A percentile compares a stretch with the other conserved stretches of the same genome.
phyloP scores from a whole-genome alignment of 257 asterid genomes.

The Voacanga thouarsii region DNA sequence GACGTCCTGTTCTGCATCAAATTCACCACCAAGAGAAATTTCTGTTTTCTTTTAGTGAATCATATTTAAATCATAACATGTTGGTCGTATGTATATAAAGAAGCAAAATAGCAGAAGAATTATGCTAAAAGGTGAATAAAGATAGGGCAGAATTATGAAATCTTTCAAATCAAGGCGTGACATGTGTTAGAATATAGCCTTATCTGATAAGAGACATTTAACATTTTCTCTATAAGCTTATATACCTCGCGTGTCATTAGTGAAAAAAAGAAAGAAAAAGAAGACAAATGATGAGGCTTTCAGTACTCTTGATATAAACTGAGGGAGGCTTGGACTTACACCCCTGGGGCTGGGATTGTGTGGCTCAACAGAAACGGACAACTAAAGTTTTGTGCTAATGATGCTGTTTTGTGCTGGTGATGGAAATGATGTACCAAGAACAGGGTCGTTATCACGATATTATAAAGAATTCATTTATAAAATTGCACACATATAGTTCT shows the following conservation, averaged over 20 bases:
- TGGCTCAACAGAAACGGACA: conserved; percentile 38
- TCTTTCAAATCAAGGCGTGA: conserved; percentile 36
- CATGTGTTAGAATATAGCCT: conserved; percentile 48
- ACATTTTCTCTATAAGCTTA: conserved; percentile 40
- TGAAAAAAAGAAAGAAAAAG: conserved; percentile 5
- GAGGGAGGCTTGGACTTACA: conserved; percentile 17
- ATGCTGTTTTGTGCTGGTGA: conserved; percentile 58
- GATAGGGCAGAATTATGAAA: conserved; percentile 28
- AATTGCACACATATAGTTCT: conserved; percentile 13
- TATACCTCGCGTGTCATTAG: neutral
- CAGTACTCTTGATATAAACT: conserved; percentile 24
- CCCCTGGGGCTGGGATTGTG: neutral
- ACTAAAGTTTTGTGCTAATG: conserved; percentile 36
- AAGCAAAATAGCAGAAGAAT: neutral
- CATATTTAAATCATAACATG: conserved; percentile 29
- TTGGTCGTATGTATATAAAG: neutral
- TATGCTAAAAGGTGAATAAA: conserved; percentile 9
- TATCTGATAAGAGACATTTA: conserved; percentile 40
- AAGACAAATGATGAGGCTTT: conserved; percentile 30
- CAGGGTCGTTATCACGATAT: conserved; percentile 7
- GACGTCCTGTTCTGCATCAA: conserved; percentile 34
- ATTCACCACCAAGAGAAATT: conserved; percentile 32
- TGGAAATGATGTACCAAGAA: conserved; percentile 31
- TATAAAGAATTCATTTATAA: neutral
- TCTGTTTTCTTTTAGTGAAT: conserved; percentile 10